Conservation (phyloP, 78 protist genomes). For the Emiliania huxleyi region DNA sequence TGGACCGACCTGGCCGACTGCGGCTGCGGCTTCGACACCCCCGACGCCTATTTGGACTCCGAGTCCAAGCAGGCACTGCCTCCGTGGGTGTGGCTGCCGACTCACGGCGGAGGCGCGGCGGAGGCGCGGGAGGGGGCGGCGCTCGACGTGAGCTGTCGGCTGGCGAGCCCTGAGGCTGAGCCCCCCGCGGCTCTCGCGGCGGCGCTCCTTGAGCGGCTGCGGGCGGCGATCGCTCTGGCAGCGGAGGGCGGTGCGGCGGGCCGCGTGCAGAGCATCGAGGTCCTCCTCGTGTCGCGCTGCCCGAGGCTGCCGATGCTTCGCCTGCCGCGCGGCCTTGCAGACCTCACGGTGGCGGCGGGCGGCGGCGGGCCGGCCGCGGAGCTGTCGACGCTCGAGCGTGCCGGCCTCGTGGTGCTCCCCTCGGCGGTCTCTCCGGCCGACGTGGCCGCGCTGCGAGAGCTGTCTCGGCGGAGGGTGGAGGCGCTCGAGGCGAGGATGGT, state of each 20-base stretch:
- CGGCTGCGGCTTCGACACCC: neutral
- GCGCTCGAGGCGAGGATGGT: neutral
- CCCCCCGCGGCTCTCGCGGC: neutral
- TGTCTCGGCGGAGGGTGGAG: neutral
- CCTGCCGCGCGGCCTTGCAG: neutral
- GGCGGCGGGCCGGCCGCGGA: neutral
- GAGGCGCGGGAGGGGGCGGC: neutral
- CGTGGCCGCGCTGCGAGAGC: neutral
- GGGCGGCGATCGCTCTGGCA: too few species aligned
- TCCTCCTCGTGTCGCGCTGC: neutral
- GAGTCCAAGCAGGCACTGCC: neutral
- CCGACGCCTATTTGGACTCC: neutral
- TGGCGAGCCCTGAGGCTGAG: neutral
- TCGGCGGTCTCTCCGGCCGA: neutral
- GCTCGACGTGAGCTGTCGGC: neutral
- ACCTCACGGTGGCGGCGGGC: neutral
- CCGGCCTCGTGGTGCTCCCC: neutral
- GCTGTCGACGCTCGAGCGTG: neutral
- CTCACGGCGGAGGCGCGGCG: neutral
- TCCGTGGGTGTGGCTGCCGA: neutral
- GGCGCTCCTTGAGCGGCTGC: neutral
- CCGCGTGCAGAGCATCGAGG: neutral
- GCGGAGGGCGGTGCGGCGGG: neutral
- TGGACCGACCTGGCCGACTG: neutral
- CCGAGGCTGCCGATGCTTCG: neutral